A percentile compares a stretch with the other conserved stretches of the same genome.
Evolutionary conservation across 2,329 filamentous ascomycete species (phyloP).

Genomic region (Albifimbria verrucaria): DNA sequence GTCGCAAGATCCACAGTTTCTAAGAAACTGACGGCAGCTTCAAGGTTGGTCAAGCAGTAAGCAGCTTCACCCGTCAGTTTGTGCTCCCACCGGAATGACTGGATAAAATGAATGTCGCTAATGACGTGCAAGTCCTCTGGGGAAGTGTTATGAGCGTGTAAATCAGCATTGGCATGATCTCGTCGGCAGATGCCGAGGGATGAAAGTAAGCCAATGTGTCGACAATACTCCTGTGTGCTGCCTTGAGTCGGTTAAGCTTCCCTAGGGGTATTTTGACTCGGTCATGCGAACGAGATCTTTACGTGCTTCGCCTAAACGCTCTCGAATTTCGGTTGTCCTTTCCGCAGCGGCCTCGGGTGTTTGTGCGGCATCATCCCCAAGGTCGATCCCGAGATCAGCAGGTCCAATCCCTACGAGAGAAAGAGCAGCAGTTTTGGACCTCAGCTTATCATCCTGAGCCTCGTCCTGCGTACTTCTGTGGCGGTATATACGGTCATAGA

Average conservation of each 20-base stretch:
- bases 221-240: slow-evolving; percentile 90
- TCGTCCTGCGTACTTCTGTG: slow-evolving; percentile 92
- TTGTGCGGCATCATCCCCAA: slow-evolving; percentile 55
- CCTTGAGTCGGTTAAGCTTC: slow-evolving; percentile 84
- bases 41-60: slow-evolving; percentile 93
- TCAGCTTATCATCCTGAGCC: slow-evolving; percentile 87
- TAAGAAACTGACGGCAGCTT: slow-evolving; percentile 90
- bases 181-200: slow-evolving; percentile 86
- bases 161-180: slow-evolving; percentile 94
- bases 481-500: slow-evolving; percentile 86
- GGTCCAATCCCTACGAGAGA: slow-evolving; percentile 88
- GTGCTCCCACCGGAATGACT: slow-evolving; percentile 79
- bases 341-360: slow-evolving; percentile 56
- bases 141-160: slow-evolving; percentile 91
- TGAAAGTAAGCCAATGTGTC: slow-evolving; percentile 71
- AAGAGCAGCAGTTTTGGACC: slow-evolving; percentile 89
- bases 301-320: slow-evolving; percentile 69
- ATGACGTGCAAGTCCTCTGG: slow-evolving; percentile 84
- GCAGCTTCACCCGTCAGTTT: slow-evolving; percentile 92
- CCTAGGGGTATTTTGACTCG: slow-evolving; percentile 84
- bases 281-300: slow-evolving; percentile 75
- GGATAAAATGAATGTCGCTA: slow-evolving; percentile 93
- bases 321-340: slow-evolving; percentile 64
- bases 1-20: slow-evolving; percentile 94
- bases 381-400: slow-evolving; percentile 76